These are phyloP conservation scores for Beauveria asiatica DNA, from an alignment of 2,329 filamentous ascomycete species.

Conservation along the genomic window DNA sequence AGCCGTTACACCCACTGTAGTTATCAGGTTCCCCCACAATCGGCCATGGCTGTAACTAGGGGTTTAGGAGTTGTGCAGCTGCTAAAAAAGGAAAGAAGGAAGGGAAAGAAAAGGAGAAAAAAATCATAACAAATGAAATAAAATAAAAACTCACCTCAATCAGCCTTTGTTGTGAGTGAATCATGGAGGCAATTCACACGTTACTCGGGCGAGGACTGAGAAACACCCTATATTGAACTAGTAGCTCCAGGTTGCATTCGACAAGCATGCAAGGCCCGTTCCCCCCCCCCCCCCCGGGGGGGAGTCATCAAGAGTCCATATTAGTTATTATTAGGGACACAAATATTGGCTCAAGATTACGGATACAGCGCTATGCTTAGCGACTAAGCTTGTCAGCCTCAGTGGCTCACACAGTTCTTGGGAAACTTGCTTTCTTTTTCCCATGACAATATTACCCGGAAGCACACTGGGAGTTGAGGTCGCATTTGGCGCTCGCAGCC, in stretches of 20 bases:
- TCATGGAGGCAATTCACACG: not conserved
- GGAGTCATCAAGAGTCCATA: not conserved
- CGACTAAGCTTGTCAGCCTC: conserved; percentile 2
- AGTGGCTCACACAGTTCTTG: not conserved
- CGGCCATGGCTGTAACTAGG: too few species aligned
- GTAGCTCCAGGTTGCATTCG: not conserved
- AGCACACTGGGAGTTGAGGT: not conserved
- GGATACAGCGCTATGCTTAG: not conserved
- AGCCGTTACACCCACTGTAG: too few species aligned
- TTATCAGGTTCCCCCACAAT: too few species aligned
- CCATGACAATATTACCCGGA: not conserved
- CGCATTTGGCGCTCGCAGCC: not conserved
- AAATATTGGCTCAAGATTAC: not conserved
- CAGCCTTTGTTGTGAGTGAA: too few species aligned
- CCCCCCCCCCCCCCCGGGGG: not conserved
- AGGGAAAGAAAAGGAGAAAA: too few species aligned
- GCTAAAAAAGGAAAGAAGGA: too few species aligned
- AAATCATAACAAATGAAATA: too few species aligned
- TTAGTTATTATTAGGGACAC: not conserved
- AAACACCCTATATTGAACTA: not conserved
- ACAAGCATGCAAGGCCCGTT: not conserved
- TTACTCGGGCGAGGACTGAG: not conserved
- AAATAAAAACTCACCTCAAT: too few species aligned
- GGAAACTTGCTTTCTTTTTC: too few species aligned
- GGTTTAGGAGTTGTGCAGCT: too few species aligned